phyloP scores from a whole-genome alignment of 108 stramenopile genomes.

The Cylindrotheca fusiformis region DNA sequence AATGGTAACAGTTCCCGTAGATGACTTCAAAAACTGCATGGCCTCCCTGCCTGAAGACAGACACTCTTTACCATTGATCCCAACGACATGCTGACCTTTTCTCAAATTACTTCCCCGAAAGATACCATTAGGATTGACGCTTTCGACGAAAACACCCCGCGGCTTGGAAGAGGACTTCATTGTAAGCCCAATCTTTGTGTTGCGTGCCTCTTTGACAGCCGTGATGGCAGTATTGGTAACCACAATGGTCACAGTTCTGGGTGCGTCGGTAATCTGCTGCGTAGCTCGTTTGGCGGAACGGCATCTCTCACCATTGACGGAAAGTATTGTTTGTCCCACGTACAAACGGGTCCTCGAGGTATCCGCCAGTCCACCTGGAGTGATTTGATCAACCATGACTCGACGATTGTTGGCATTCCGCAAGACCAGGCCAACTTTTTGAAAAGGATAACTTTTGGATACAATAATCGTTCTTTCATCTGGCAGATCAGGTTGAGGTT shows the following conservation, averaged over 20 bases:
- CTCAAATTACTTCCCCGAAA: not conserved
- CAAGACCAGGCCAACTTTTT: not conserved
- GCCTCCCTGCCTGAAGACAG: not conserved
- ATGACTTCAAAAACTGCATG: not conserved
- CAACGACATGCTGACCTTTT: not conserved
- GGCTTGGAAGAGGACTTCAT: not conserved
- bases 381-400: not conserved
- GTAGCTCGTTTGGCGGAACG: not conserved
- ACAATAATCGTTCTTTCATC: not conserved
- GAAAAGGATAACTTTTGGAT: not conserved
- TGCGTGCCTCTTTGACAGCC: not conserved
- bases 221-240: not conserved
- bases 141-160: not conserved
- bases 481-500: too few relatives aligned
- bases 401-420: not conserved
- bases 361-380: not conserved
- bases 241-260: not conserved
- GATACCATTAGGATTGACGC: not conserved
- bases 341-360: not conserved
- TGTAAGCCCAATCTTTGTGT: not conserved
- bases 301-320: conserved; percentile 9
- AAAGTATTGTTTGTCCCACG: conserved; percentile 10
- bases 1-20: not conserved
- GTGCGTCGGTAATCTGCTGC: not conserved
- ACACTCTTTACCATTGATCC: not conserved